These are phyloP conservation scores for Myochromella boudieri DNA, from an alignment of 768 basidiomycete genomes.

Conservation along the genomic window DNA sequence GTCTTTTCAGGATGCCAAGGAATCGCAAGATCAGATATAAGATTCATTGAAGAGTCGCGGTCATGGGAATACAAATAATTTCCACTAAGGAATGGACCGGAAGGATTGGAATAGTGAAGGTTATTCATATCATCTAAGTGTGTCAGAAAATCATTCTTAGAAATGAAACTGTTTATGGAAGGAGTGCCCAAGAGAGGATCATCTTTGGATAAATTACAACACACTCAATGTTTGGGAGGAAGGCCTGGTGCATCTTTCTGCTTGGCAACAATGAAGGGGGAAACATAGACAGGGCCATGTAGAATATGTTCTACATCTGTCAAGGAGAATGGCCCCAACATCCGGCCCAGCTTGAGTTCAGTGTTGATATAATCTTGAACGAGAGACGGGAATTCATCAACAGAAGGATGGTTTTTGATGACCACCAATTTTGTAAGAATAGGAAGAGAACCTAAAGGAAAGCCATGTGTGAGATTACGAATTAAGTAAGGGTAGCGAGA, in stretches of 20 bases:
- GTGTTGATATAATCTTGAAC: not conserved
- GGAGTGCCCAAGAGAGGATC: too few relatives aligned
- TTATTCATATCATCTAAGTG: too few relatives aligned
- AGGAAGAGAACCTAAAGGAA: conserved; percentile 26
- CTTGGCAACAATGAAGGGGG: too few relatives aligned
- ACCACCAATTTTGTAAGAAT: not conserved
- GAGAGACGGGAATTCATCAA: not conserved
- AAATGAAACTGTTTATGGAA: too few relatives aligned
- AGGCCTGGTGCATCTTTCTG: too few relatives aligned
- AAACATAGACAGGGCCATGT: conserved; percentile 23
- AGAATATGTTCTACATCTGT: conserved; percentile 19
- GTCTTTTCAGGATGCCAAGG: conserved; percentile 22
- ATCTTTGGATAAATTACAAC: too few relatives aligned
- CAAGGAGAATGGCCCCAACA: not conserved
- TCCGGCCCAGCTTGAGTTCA: not conserved
- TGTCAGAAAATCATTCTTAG: too few relatives aligned
- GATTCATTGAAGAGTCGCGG: conserved; percentile 4
- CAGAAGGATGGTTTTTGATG: not conserved
- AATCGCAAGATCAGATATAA: conserved; percentile 19
- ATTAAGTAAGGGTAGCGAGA: conserved; percentile 15
- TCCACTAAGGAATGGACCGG: not conserved
- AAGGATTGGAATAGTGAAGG: too few relatives aligned
- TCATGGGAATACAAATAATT: conserved; percentile 21
- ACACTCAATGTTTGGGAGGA: too few relatives aligned
- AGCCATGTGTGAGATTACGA: conserved; percentile 18